A percentile compares a stretch with the other conserved stretches of the same genome.
These are phyloP conservation scores for Trichomonas tenax DNA, from an alignment of 208 protist genomes.

Conservation along the genomic window DNA sequence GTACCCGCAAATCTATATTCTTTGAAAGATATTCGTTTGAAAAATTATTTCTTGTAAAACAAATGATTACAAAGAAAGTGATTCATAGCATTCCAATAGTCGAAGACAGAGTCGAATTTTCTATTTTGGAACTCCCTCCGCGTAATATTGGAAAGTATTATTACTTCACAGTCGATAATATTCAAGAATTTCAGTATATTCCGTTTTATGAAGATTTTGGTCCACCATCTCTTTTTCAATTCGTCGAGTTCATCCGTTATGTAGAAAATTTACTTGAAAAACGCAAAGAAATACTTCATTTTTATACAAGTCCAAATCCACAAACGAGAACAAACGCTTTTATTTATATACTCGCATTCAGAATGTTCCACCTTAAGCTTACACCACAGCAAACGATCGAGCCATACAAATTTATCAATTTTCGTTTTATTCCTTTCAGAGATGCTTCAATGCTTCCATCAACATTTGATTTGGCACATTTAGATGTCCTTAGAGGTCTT, in stretches of 20 bases:
- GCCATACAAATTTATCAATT: not conserved
- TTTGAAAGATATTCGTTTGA: too few species aligned
- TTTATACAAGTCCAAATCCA: not conserved
- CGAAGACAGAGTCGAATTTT: not conserved
- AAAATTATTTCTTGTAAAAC: not conserved
- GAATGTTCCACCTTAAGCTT: not conserved
- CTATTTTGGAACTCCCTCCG: not conserved
- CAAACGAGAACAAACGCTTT: not conserved
- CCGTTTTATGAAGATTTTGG: constrained; percentile 16
- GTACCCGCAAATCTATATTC: too few species aligned
- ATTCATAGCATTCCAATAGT: not conserved
- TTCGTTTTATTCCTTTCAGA: constrained; percentile 52
- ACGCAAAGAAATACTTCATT: not conserved
- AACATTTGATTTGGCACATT: constrained; percentile 54
- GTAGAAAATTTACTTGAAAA: not conserved
- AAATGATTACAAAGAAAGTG: not conserved
- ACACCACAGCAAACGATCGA: not conserved
- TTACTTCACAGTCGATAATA: not conserved
- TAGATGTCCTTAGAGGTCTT: constrained; percentile 58
- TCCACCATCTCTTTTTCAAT: not conserved
- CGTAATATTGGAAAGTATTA: not conserved
- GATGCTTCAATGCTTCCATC: constrained; percentile 64
- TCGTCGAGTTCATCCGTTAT: not conserved
- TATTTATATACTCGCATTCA: not conserved
- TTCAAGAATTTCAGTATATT: not conserved